Percentiles rank a stretch among this genome's conserved stretches.
phyloP scores from a whole-genome alignment of 2,329 filamentous ascomycete species.

The Ciborinia camelliae region DNA sequence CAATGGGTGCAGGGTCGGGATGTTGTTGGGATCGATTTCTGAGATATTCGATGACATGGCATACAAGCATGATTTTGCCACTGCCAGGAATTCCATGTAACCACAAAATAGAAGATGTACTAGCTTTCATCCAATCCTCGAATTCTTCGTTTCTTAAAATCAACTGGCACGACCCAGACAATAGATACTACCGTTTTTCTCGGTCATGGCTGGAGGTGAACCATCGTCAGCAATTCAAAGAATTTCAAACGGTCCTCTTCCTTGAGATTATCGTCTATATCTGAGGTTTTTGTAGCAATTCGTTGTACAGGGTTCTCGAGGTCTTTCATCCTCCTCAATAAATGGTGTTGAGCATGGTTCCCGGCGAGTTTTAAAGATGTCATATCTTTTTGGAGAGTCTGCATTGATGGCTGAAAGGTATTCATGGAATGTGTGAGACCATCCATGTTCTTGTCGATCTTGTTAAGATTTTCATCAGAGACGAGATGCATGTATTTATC shows the following conservation, averaged over 20 bases:
- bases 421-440: neutral
- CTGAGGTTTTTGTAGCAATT: constrained; percentile 3
- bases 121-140: constrained; percentile 33
- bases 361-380: neutral
- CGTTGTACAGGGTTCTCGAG: constrained; percentile 15
- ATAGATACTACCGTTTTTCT: neutral
- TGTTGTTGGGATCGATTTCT: neutral
- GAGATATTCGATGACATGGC: constrained; percentile 21
- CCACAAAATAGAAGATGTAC: constrained; percentile 38
- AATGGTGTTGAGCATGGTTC: neutral
- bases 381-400: neutral
- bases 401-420: neutral
- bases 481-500: constrained; percentile 15
- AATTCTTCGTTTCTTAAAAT: constrained; percentile 28
- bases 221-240: neutral
- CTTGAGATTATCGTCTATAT: neutral
- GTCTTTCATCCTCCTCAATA: constrained; percentile 2
- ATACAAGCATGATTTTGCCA: constrained; percentile 38
- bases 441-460: neutral
- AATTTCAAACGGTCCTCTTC: neutral
- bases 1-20: constrained; percentile 6
- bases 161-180: constrained; percentile 30
- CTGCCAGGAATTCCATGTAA: constrained; percentile 38
- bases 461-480: constrained; percentile 1
- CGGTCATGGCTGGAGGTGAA: neutral